Evolutionary conservation across 805 yeast species (phyloP), one percentile per base, ranked within the genome.

Genomic region (Candida germanica): DNA sequence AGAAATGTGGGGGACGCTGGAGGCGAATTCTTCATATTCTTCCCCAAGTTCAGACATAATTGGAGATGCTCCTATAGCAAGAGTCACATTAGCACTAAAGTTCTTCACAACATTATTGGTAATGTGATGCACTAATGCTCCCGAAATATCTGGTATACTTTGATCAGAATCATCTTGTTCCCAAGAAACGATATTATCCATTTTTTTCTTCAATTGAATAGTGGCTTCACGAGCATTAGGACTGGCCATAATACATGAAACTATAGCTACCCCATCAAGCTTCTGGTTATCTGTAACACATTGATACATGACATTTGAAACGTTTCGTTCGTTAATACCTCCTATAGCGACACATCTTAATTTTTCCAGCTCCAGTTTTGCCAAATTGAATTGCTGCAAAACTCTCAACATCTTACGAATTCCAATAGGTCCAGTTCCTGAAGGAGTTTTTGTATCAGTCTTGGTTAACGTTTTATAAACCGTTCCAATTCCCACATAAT

Each of bases 51-150:
- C 94, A 13, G 93, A 80, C 96, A 88, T 88, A 13, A 85, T 79
- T 1, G 97, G 96, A 2, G 94, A 80, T 0, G 83, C 93, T 4
- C 95, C 94, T 13, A 83, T 60, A 0, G 96, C 87, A 38, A 89
- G 64, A 0, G 93, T 77, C 5, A 86, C 85, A 51, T 88, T 88
- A 5, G 97, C 96, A 39, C 88, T 82, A 53, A 86, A 79, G 55
- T 86, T 84, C 51, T 85, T 85, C 18, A 85, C 96, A n/a, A 89
- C 96, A 38, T 72, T 74, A 52, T 88, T 88, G 14, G 96, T 88
- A 40, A 89, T 81, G 49, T 88, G 95, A 51, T 89, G 96, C 6
- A 87, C 80, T 46, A 88, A 58, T 0, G 95, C 94, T 4, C 65
- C 61, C 0, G 46, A 44, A 3, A 25, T 11, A 12, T 19, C 17